Evolutionary conservation across 495 filamentous ascomycete species (phyloP).

Genomic region (Cairneyella variabilis): DNA sequence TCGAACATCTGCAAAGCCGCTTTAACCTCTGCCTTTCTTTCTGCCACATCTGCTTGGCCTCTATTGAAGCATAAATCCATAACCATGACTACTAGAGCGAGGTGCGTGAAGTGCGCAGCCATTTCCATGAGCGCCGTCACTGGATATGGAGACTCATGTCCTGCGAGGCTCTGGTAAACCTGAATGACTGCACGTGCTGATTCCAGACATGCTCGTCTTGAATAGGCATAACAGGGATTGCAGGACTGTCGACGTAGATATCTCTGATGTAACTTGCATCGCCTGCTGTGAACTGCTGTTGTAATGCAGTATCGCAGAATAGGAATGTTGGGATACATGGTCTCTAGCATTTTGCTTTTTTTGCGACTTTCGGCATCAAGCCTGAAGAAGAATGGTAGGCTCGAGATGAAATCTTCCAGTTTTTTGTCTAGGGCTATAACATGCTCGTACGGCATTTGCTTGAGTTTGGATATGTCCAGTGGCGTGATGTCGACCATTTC

Average conservation of each 20-base stretch:
- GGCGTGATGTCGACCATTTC: slow-evolving; percentile 37
- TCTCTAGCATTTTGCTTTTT: slow-evolving; percentile 32
- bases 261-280: slow-evolving; percentile 39
- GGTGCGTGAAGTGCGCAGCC: slow-evolving; percentile 26
- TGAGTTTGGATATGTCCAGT: slow-evolving; percentile 28
- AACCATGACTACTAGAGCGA: slow-evolving; percentile 30
- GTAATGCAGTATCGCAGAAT: slow-evolving; percentile 39
- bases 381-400: slow-evolving; percentile 28
- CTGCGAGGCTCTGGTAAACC: slow-evolving; percentile 32
- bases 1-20: slow-evolving; percentile 22
- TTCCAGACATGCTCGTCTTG: slow-evolving; percentile 37
- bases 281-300: slow-evolving; percentile 38
- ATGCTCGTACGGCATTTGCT: slow-evolving; percentile 34
- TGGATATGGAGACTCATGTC: slow-evolving; percentile 11
- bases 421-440: slow-evolving; percentile 36
- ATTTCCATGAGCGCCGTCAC: slow-evolving; percentile 23
- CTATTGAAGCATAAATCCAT: slow-evolving; percentile 29
- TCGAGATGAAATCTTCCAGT: slow-evolving; percentile 27
- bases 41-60: slow-evolving; percentile 9
- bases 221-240: slow-evolving; percentile 42
- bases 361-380: slow-evolving; percentile 33
- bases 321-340: slow-evolving; percentile 33
- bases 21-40: slow-evolving; percentile 24
- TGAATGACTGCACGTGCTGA: slow-evolving; percentile 44
- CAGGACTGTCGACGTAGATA: slow-evolving; percentile 28